Evolutionary conservation across 257 asterid species (phyloP).

Genomic region (Salvia rosmarinus): DNA sequence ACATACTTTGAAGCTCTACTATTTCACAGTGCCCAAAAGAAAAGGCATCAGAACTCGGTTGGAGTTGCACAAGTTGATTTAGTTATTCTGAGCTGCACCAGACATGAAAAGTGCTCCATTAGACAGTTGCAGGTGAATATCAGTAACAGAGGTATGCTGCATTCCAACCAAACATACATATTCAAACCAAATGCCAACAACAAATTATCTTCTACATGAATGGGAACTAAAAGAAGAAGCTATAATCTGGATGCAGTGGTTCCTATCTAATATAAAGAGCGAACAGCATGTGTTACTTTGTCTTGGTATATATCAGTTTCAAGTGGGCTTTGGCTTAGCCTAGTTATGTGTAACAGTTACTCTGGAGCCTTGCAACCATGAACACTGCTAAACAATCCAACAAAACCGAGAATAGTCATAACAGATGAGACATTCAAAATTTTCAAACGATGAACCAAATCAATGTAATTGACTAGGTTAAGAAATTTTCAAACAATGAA

Average conservation of each 20-base stretch:
- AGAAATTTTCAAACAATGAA: neutral
- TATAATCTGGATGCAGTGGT: neutral
- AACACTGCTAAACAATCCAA: slow-evolving; percentile 3
- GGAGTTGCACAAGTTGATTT: slow-evolving; percentile 2
- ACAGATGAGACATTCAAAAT: neutral
- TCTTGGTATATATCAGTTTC: neutral
- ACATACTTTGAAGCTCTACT: slow-evolving; percentile 21
- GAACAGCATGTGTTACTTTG: neutral
- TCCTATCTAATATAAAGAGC: slow-evolving; percentile 2
- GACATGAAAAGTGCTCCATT: slow-evolving; percentile 29
- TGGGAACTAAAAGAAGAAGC: neutral
- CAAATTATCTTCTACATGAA: neutral
- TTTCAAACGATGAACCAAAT: neutral
- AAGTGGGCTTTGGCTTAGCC: neutral
- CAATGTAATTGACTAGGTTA: neutral
- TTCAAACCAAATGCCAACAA: neutral
- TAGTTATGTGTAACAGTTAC: neutral
- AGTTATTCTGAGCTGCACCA: slow-evolving; percentile 32
- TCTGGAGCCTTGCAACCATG: neutral
- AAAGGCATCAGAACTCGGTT: slow-evolving; percentile 18
- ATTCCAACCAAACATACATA: slow-evolving; percentile 11
- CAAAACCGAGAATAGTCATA: neutral
- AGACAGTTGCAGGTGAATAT: neutral
- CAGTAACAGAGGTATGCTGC: neutral
- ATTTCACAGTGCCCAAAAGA: slow-evolving; percentile 14